Evolutionary conservation across 176 grass and related monocot species (phyloP).

Genomic region (Otatea glauca): DNA sequence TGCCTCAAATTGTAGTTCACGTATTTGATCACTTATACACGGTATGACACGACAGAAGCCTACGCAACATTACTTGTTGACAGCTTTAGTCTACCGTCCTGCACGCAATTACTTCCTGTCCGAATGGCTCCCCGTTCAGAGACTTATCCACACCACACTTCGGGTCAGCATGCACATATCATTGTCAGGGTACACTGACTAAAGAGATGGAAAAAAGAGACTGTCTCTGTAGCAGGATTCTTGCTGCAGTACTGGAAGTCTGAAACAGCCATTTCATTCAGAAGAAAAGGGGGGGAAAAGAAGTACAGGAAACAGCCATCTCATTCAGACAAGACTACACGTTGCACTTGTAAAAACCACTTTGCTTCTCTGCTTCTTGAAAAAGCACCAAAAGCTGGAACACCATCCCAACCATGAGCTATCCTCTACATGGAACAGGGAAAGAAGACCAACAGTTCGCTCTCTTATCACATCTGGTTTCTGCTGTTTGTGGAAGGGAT

Average conservation of each 20-base stretch:
- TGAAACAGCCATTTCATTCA: conserved; percentile 45
- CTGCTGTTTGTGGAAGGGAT: conserved; percentile 1
- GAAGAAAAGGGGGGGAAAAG: conserved; percentile 23
- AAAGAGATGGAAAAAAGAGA: conserved; percentile 26
- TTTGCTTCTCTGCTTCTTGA: conserved; percentile 28
- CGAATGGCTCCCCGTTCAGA: conserved; percentile 38
- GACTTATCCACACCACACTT: conserved; percentile 19
- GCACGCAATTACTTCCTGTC: conserved; percentile 42
- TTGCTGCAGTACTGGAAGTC: conserved; percentile 38
- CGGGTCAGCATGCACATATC: conserved; percentile 40
- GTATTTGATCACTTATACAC: not conserved
- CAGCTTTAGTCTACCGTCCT: conserved; percentile 8
- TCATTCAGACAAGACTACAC: conserved; percentile 48
- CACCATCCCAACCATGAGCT: conserved; percentile 17
- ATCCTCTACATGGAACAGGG: conserved; percentile 14
- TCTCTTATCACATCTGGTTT: conserved; percentile 27
- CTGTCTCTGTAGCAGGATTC: conserved; percentile 48
- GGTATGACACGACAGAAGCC: conserved; percentile 32
- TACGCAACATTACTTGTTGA: not conserved
- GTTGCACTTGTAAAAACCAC: conserved; percentile 36
- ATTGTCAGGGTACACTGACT: conserved; percentile 41
- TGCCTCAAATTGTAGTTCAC: not conserved
- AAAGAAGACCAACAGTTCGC: conserved; percentile 15
- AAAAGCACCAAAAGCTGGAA: conserved; percentile 42
- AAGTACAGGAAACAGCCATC: conserved; percentile 20